These are phyloP conservation scores for Sonneratia alba DNA, from an alignment of 345 rosid species.

Conservation along the genomic window DNA sequence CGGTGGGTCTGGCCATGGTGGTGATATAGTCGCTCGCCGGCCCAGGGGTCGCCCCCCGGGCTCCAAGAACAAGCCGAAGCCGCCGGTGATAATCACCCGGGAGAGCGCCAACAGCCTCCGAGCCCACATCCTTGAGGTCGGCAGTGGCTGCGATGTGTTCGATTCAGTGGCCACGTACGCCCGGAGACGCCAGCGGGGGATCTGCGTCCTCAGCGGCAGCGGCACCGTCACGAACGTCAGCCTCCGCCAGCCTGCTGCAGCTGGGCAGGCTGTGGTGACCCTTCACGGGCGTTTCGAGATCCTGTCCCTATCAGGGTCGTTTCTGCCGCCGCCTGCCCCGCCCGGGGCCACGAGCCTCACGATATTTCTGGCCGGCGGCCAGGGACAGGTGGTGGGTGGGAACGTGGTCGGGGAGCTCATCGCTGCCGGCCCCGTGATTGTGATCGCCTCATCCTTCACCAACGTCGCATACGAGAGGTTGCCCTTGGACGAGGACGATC, in stretches of 20 bases:
- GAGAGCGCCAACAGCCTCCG: conserved; percentile 95
- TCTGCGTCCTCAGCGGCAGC: conserved; percentile 76
- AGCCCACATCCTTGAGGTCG: conserved; percentile 97
- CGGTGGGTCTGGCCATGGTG: conserved; percentile 7
- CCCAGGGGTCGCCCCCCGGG: conserved; percentile 95
- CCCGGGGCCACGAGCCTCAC: conserved; percentile 94
- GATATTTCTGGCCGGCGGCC: conserved; percentile 72
- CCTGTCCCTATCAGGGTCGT: conserved; percentile 81
- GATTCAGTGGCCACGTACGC: conserved; percentile 84
- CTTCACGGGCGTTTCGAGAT: conserved; percentile 93
- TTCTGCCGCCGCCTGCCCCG: conserved; percentile 94
- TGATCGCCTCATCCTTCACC: conserved; percentile 83
- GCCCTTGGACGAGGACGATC: conserved; percentile 42
- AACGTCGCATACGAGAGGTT: conserved; percentile 91
- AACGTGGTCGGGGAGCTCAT: conserved; percentile 88
- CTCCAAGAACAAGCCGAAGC: conserved; percentile 85
- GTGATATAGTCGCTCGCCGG: conserved; percentile 45
- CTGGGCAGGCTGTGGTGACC: conserved; percentile 55
- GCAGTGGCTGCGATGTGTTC: conserved; percentile 83
- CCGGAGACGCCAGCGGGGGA: conserved; percentile 80
- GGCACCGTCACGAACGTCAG: conserved; percentile 94
- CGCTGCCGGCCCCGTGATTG: conserved; percentile 87
- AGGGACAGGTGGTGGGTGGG: conserved; percentile 95
- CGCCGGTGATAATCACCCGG: conserved; percentile 81
- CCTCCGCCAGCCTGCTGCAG: conserved; percentile 79